Evolutionary conservation across 768 basidiomycete species (phyloP).

Genomic region (Pisolithus tinctorius): DNA sequence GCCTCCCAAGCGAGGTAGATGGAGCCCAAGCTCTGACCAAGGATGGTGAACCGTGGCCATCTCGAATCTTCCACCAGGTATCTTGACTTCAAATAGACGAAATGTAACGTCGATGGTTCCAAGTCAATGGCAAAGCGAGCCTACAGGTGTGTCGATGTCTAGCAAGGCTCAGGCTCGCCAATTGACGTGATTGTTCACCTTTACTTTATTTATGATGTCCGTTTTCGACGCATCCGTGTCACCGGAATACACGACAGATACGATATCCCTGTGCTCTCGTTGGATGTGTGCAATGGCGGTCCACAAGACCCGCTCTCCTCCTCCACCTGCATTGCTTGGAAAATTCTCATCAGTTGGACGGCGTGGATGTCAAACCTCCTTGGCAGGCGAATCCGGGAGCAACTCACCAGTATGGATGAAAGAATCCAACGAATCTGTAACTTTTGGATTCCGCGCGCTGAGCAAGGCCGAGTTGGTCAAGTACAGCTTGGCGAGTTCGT

Average conservation of each 20-base stretch:
- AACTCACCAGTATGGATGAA: constrained; percentile 92
- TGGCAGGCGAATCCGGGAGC: background rate
- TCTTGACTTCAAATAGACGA: constrained; percentile 73
- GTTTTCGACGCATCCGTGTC: constrained; percentile 77
- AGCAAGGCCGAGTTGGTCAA: constrained; percentile 11
- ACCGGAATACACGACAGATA: constrained; percentile 85
- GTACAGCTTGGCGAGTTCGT: constrained; percentile 14
- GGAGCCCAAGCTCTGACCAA: constrained; percentile 88
- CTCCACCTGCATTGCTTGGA: constrained; percentile 88
- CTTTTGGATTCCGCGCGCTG: background rate
- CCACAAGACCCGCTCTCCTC: constrained; percentile 95
- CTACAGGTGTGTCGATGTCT: constrained; percentile 31
- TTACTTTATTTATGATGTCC: constrained; percentile 73
- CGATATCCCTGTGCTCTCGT: constrained; percentile 50
- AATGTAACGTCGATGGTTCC: constrained; percentile 58
- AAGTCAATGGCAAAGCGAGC: constrained; percentile 76
- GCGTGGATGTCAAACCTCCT: background rate
- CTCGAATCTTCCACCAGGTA: constrained; percentile 69
- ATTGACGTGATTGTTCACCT: constrained; percentile 38
- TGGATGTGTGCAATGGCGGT: constrained; percentile 78
- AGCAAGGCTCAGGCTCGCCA: background rate
- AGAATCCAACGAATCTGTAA: constrained; percentile 64
- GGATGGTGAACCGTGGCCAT: constrained; percentile 87
- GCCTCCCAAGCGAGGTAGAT: constrained; percentile 82
- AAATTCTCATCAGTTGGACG: constrained; percentile 29